Evolutionary conservation across 2,329 filamentous ascomycete genomes (phyloP).

Genomic region (Aspergillus luchuensis): DNA sequence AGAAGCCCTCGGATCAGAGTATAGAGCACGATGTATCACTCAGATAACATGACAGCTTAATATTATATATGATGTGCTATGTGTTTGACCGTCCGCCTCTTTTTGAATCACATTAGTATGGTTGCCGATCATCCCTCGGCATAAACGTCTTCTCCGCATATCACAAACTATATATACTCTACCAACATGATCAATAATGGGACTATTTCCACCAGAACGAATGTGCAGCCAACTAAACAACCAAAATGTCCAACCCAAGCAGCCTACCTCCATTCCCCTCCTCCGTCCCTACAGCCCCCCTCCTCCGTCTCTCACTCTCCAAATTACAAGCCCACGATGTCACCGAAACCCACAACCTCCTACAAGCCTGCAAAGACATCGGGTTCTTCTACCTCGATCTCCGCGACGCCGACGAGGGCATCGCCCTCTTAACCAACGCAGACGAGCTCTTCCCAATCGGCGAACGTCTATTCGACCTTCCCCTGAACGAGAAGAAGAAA

Average conservation of each 20-base stretch:
- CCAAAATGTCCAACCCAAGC: not conserved
- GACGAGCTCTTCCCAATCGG: constrained; percentile 51
- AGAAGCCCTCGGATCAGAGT: too few relatives aligned
- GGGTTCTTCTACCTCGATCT: constrained; percentile 62
- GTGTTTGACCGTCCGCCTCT: too few relatives aligned
- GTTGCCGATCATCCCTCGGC: too few relatives aligned
- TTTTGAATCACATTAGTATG: too few relatives aligned
- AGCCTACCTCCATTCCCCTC: constrained; percentile 45
- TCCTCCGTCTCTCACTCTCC: constrained; percentile 45
- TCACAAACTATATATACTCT: too few relatives aligned
- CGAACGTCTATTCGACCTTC: constrained; percentile 51
- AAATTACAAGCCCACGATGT: constrained; percentile 42
- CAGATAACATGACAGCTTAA: too few relatives aligned
- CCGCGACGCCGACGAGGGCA: constrained; percentile 38
- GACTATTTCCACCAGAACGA: too few relatives aligned
- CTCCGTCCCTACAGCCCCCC: constrained; percentile 46
- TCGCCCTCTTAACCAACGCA: constrained; percentile 46
- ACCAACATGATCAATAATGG: too few relatives aligned
- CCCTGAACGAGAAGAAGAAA: constrained; percentile 54
- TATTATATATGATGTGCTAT: too few relatives aligned
- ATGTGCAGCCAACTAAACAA: not conserved
- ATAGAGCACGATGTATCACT: too few relatives aligned
- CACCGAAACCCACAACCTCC: constrained; percentile 40
- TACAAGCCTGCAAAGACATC: constrained; percentile 48
- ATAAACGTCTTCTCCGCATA: too few relatives aligned